Percentiles rank a stretch among this genome's conserved stretches.
Evolutionary conservation across 345 rosid genomes (phyloP).

Genomic region (Alliaria petiolata): DNA sequence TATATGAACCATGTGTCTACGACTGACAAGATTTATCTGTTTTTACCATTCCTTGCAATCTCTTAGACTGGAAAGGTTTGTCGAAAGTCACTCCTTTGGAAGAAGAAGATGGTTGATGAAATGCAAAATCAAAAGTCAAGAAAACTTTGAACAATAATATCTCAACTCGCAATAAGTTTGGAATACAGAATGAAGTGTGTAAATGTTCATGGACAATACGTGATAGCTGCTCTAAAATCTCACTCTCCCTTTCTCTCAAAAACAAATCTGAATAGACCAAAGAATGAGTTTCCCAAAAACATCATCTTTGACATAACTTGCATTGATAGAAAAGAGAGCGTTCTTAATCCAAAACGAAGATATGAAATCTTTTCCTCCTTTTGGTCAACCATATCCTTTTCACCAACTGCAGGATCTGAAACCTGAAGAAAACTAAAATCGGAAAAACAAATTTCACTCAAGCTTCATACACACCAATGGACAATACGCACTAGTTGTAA

Average conservation of each 20-base stretch:
- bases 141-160: not conserved
- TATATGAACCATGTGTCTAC: not conserved
- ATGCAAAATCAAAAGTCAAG: slow-evolving; percentile 10
- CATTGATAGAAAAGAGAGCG: slow-evolving; percentile 50
- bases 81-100: slow-evolving; percentile 34
- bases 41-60: slow-evolving; percentile 20
- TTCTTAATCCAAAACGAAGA: slow-evolving; percentile 53
- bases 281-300: slow-evolving; percentile 62
- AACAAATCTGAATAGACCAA: slow-evolving; percentile 56
- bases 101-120: slow-evolving; percentile 48
- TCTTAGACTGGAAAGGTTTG: slow-evolving; percentile 33
- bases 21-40: not conserved
- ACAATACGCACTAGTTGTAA: too few relatives aligned
- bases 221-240: too few relatives aligned
- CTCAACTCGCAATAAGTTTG: not conserved
- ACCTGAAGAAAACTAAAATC: slow-evolving; percentile 31
- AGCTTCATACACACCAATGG: too few relatives aligned
- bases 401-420: slow-evolving; percentile 46
- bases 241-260: too few relatives aligned
- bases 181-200: not conserved
- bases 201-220: too few relatives aligned
- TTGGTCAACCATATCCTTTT: slow-evolving; percentile 63
- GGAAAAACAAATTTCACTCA: not conserved
- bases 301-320: slow-evolving; percentile 41
- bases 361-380: slow-evolving; percentile 46